A percentile compares a stretch with the other conserved stretches of the same genome.
phyloP scores from a whole-genome alignment of 495 filamentous ascomycete species.

The Penicillium steckii region DNA sequence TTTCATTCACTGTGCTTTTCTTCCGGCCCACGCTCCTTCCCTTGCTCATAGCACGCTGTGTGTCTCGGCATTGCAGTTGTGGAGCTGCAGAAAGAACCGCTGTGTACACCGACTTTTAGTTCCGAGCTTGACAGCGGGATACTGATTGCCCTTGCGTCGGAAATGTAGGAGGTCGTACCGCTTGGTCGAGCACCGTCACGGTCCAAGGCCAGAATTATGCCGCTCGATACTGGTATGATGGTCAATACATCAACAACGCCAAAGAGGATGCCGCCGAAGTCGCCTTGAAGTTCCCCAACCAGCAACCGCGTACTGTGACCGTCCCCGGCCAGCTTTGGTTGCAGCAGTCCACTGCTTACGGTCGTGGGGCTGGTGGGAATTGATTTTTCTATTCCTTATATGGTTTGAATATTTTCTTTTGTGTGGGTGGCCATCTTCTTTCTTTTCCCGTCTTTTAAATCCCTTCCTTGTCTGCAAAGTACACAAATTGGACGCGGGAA shows the following conservation, averaged over 20 bases:
- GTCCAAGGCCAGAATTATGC: constrained; percentile 53
- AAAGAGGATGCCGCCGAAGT: constrained; percentile 87
- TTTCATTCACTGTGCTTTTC: not conserved
- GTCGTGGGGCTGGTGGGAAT: constrained; percentile 17
- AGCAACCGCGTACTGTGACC: constrained; percentile 22
- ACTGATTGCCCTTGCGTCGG: constrained; percentile 20
- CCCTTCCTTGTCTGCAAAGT: constrained; percentile 1
- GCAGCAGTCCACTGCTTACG: constrained; percentile 17
- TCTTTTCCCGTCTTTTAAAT: constrained; percentile 19
- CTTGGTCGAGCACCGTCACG: constrained; percentile 77
- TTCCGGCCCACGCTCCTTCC: not conserved
- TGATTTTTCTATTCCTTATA: constrained; percentile 7
- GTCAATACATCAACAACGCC: constrained; percentile 79
- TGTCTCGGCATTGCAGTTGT: constrained; percentile 29
- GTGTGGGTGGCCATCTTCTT: constrained; percentile 27
- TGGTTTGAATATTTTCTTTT: constrained; percentile 18
- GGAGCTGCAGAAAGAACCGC: constrained; percentile 24
- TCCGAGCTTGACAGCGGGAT: constrained; percentile 26
- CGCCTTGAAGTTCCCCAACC: constrained; percentile 50
- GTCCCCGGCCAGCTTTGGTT: constrained; percentile 26
- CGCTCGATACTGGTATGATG: constrained; percentile 91
- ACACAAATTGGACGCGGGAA: not conserved
- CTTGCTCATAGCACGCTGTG: constrained; percentile 6
- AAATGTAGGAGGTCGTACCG: constrained; percentile 76
- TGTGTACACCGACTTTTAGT: constrained; percentile 43